Evolutionary conservation across 345 rosid genomes (phyloP).

Genomic region (Fremontodendron californicum): DNA sequence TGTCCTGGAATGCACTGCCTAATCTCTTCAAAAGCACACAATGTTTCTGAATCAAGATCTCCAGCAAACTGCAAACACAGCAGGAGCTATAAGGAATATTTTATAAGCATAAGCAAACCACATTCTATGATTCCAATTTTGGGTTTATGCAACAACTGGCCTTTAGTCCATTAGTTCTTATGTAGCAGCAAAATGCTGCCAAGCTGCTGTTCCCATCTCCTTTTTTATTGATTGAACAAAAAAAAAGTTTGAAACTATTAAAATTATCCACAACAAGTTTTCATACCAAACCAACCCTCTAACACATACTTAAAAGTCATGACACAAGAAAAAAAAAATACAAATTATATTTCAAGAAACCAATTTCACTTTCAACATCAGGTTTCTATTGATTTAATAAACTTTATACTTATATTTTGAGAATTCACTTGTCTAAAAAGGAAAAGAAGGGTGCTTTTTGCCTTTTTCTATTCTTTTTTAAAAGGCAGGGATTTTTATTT

Average conservation of each 20-base stretch:
- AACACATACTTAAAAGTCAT: background rate
- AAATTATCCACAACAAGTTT: background rate
- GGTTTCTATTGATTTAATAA: background rate
- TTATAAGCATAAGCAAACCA: background rate
- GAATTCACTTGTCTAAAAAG: background rate
- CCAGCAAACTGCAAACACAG: conserved; percentile 62
- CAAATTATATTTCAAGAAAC: background rate
- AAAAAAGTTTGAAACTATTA: background rate
- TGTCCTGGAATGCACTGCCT: conserved; percentile 56
- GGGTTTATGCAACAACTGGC: background rate
- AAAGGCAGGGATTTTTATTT: background rate
- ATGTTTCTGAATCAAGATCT: conserved; percentile 80
- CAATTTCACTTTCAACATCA: background rate
- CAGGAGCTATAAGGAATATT: background rate
- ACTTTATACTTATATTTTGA: background rate
- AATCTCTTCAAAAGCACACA: conserved; percentile 81
- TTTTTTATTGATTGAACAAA: background rate
- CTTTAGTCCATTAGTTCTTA: background rate
- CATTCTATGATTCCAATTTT: background rate
- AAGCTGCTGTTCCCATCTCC: background rate
- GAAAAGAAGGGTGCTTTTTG: background rate
- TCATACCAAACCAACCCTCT: background rate
- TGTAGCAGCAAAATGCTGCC: background rate
- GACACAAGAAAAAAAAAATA: background rate
- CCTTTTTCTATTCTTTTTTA: background rate